A percentile compares a stretch with the other conserved stretches of the same genome.
Conservation (phyloP, 2,329 filamentous ascomycete genomes). For the Curvularia hawaiiensis region DNA sequence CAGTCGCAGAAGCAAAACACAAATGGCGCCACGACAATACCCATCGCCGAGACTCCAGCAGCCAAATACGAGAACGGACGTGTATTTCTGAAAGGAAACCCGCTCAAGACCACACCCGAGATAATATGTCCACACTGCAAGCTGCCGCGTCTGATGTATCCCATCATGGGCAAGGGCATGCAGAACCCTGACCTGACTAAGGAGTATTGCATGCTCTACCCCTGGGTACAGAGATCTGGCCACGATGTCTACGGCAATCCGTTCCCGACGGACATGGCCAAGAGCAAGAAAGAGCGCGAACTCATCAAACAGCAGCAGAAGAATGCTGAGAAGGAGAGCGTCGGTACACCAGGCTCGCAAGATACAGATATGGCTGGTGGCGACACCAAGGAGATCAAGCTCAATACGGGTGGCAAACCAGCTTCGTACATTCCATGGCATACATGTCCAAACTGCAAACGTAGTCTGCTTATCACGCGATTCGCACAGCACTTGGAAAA, state of each 20-base stretch:
- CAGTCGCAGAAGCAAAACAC: slow-evolving; percentile 39
- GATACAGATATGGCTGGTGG: slow-evolving; percentile 47
- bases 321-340: slow-evolving; percentile 50
- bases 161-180: slow-evolving; percentile 72
- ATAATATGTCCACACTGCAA: slow-evolving; percentile 77
- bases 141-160: slow-evolving; percentile 73
- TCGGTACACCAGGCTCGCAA: slow-evolving; percentile 53
- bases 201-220: slow-evolving; percentile 79
- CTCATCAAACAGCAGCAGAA: slow-evolving; percentile 51
- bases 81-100: slow-evolving; percentile 72
- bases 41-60: slow-evolving; percentile 64
- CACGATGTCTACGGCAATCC: slow-evolving; percentile 85
- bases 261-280: slow-evolving; percentile 75
- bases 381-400: slow-evolving; percentile 51
- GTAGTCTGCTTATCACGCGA: slow-evolving; percentile 64
- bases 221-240: slow-evolving; percentile 75
- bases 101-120: slow-evolving; percentile 71
- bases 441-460: slow-evolving; percentile 65
- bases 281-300: slow-evolving; percentile 76
- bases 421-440: slow-evolving; percentile 58
- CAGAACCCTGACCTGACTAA: slow-evolving; percentile 63
- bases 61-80: slow-evolving; percentile 73
- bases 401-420: slow-evolving; percentile 55
- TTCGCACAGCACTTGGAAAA: slow-evolving; percentile 67
- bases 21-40: slow-evolving; percentile 55